phyloP scores from a whole-genome alignment of 768 basidiomycete species.

The Mrakia gelida region DNA sequence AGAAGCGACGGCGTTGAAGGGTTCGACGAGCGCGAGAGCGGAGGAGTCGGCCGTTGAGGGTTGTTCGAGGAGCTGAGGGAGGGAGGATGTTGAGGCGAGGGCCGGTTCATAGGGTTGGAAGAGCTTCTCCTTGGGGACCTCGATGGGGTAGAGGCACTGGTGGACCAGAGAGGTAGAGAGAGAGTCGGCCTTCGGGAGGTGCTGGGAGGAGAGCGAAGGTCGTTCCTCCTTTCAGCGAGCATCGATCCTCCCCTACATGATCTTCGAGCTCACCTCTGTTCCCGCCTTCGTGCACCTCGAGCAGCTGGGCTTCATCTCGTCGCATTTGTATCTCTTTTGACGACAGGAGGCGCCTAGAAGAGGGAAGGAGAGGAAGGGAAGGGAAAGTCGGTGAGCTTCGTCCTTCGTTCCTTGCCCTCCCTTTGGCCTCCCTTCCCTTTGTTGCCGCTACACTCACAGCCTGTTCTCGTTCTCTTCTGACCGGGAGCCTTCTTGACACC shows the following conservation, averaged over 20 bases:
- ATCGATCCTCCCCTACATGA: too few species aligned
- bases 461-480: neutral
- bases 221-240: too few species aligned
- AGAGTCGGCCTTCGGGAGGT: neutral
- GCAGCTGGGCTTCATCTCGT: neutral
- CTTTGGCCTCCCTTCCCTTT: neutral
- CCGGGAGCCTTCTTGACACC: neutral
- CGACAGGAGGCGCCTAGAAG: neutral
- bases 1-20: constrained; percentile 1
- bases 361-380: neutral
- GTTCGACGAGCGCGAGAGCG: neutral
- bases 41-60: neutral
- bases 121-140: neutral
- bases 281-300: neutral
- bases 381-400: neutral
- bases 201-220: neutral
- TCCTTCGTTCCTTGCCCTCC: neutral
- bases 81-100: neutral
- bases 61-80: neutral
- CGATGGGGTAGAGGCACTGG: neutral
- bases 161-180: neutral
- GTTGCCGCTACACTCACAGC: neutral
- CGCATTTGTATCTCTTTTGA: neutral
- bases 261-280: neutral
- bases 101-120: neutral